These are phyloP conservation scores for Quercus parvula DNA, from an alignment of 306 rosid species.

Conservation along the genomic window DNA sequence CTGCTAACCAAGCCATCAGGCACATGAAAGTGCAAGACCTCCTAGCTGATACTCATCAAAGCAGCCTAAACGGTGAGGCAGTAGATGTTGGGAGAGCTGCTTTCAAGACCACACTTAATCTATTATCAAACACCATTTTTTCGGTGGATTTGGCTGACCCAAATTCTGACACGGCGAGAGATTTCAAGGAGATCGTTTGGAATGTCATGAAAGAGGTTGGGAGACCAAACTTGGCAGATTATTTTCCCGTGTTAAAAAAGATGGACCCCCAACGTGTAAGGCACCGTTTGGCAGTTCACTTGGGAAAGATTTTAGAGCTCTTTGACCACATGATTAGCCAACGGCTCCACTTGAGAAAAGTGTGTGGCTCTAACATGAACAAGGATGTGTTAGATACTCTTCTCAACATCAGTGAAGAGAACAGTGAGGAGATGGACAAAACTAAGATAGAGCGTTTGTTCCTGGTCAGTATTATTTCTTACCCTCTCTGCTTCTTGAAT, in stretches of 20 bases:
- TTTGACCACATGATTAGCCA: slow-evolving; percentile 15
- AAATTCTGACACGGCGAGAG: slow-evolving; percentile 15
- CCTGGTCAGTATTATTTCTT: slow-evolving; percentile 15
- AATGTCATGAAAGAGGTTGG: slow-evolving; percentile 32
- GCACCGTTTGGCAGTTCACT: neutral
- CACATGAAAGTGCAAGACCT: slow-evolving; percentile 26
- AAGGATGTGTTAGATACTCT: slow-evolving; percentile 41
- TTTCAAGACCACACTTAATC: slow-evolving; percentile 36
- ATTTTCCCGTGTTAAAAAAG: slow-evolving; percentile 34
- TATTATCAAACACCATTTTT: slow-evolving; percentile 44
- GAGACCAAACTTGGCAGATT: slow-evolving; percentile 43
- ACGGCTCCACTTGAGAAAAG: slow-evolving; percentile 28
- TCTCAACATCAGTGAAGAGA: slow-evolving; percentile 26
- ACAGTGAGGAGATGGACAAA: slow-evolving; percentile 29
- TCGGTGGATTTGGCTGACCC: slow-evolving; percentile 34
- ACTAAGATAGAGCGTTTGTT: slow-evolving; percentile 21
- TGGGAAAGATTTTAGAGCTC: slow-evolving; percentile 13
- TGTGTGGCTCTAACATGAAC: neutral
- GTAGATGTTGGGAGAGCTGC: slow-evolving; percentile 43
- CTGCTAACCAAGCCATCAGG: slow-evolving; percentile 9
- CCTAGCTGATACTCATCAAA: neutral
- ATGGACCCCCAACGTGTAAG: slow-evolving; percentile 40
- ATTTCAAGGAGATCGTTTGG: slow-evolving; percentile 26
- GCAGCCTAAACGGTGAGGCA: slow-evolving; percentile 16
- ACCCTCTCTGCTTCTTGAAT: neutral